phyloP scores from a whole-genome alignment of 805 yeast species.

The Ogataea angusta region DNA sequence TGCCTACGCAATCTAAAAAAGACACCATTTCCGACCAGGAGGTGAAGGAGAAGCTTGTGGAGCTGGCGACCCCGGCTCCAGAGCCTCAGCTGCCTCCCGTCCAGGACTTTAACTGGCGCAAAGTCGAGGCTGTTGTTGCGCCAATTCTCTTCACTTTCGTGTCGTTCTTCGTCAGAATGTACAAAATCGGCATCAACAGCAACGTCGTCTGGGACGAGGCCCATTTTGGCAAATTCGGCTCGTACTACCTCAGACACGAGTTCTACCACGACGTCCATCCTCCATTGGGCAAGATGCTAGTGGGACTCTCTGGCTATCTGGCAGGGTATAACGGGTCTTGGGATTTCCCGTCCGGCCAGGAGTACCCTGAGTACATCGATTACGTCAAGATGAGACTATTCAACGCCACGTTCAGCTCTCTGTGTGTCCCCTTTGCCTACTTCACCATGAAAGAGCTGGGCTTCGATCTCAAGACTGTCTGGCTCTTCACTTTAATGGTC shows the following conservation, averaged over 20 bases:
- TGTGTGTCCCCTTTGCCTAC: constrained; percentile 85
- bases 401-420: constrained; percentile 79
- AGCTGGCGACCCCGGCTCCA: constrained; percentile 23
- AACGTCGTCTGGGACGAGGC: constrained; percentile 97
- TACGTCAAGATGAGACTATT: constrained; percentile 84
- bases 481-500: constrained; percentile 79
- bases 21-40: constrained; percentile 28
- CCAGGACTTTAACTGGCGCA: constrained; percentile 13
- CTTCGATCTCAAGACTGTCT: constrained; percentile 63
- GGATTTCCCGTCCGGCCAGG: constrained; percentile 79
- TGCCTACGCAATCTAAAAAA: constrained; percentile 5
- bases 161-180: constrained; percentile 72
- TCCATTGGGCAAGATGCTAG: constrained; percentile 78
- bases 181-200: constrained; percentile 65
- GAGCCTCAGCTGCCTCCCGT: constrained; percentile 11
- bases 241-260: constrained; percentile 73
- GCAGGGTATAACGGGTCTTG: constrained; percentile 90
- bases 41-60: constrained; percentile 30
- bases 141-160: constrained; percentile 64
- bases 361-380: constrained; percentile 73
- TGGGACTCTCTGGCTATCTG: constrained; percentile 72
- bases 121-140: constrained; percentile 38
- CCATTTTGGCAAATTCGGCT: constrained; percentile 87
- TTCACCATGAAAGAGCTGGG: constrained; percentile 76
- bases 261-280: constrained; percentile 88